phyloP scores from a whole-genome alignment of 257 asterid genomes.

The Prunella vulgaris region DNA sequence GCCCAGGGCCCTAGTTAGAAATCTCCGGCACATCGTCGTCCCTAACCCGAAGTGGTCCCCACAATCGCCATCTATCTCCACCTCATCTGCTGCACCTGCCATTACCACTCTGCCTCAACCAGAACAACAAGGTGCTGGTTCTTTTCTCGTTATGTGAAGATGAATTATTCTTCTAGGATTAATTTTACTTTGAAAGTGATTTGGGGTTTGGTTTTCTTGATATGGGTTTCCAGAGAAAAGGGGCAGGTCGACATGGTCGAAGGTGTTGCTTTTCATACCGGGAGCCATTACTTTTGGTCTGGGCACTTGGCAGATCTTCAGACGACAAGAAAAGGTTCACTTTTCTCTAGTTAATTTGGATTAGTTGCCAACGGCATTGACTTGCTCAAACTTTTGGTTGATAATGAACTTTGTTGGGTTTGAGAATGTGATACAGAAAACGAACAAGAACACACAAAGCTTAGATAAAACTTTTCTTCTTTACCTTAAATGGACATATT shows the following conservation, averaged over 20 bases:
- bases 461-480: not conserved
- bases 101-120: constrained; percentile 32
- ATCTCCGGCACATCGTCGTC: constrained; percentile 32
- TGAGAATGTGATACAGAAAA: not conserved
- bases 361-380: not conserved
- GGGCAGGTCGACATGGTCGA: constrained; percentile 67
- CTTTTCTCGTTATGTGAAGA: not conserved
- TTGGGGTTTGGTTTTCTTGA: not conserved
- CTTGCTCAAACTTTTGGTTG: not conserved
- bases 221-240: constrained; percentile 46
- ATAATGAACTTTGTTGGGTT: not conserved
- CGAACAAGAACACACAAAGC: not conserved
- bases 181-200: constrained; percentile 8
- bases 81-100: constrained; percentile 37
- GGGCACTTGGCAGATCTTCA: constrained; percentile 90
- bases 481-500: not conserved
- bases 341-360: not conserved
- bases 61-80: constrained; percentile 35
- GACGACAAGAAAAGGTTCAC: constrained; percentile 86
- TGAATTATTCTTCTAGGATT: not conserved
- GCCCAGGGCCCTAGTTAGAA: constrained; percentile 44
- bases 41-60: constrained; percentile 28
- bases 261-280: constrained; percentile 76
- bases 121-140: constrained; percentile 43
- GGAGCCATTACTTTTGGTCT: constrained; percentile 92